Percentiles rank a stretch among this genome's conserved stretches.
phyloP scores from a whole-genome alignment of 768 basidiomycete species.

The Xerocomus potaroensis region DNA sequence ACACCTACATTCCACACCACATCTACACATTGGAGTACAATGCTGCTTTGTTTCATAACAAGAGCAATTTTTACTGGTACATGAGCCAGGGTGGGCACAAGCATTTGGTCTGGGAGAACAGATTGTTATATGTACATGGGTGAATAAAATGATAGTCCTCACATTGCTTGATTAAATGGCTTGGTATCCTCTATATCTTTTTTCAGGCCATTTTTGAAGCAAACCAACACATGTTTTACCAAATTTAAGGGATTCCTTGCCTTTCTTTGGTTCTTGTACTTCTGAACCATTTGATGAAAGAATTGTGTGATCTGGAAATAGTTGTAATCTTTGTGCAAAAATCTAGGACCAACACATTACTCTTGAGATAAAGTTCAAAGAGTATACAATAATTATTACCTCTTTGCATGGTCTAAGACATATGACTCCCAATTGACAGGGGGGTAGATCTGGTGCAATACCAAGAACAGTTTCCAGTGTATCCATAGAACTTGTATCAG shows the following conservation, averaged over 20 bases:
- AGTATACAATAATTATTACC: slow-evolving; percentile 20
- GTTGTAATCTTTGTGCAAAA: slow-evolving; percentile 18
- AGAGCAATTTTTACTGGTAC: slow-evolving; percentile 36
- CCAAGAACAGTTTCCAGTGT: slow-evolving; percentile 36
- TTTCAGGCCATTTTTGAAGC: not conserved
- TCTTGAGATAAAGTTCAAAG: not conserved
- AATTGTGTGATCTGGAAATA: slow-evolving; percentile 19
- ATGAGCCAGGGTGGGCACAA: slow-evolving; percentile 48
- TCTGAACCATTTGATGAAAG: slow-evolving; percentile 6
- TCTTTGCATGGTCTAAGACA: slow-evolving; percentile 46
- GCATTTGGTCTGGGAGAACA: slow-evolving; percentile 27
- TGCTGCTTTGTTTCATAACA: slow-evolving; percentile 39
- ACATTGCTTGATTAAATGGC: too few species aligned
- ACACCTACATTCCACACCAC: slow-evolving; percentile 37
- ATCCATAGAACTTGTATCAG: slow-evolving; percentile 8
- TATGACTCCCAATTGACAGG: slow-evolving; percentile 48
- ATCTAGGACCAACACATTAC: slow-evolving; percentile 2
- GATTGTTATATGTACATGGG: too few species aligned
- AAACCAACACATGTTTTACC: slow-evolving; percentile 4
- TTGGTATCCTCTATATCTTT: slow-evolving; percentile 12
- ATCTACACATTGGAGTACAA: slow-evolving; percentile 48
- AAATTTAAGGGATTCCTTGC: slow-evolving; percentile 9
- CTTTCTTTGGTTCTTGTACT: slow-evolving; percentile 2
- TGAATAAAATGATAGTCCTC: too few species aligned
- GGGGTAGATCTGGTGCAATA: slow-evolving; percentile 41